phyloP scores from a whole-genome alignment of 495 filamentous ascomycete species.

The Hypoxylon crocopeplum region DNA sequence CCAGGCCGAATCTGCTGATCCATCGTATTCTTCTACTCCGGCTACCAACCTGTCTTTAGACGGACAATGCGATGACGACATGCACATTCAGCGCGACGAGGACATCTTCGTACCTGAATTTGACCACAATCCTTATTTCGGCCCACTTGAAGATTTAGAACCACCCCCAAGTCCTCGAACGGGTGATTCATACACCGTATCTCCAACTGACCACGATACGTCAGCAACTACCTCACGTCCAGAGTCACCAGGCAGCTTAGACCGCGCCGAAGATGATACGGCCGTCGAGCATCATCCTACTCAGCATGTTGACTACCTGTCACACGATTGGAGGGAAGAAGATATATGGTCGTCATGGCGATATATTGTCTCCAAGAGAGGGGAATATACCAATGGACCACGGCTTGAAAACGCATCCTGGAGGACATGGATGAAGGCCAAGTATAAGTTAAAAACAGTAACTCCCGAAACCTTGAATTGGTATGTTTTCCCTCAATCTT shows the following conservation, averaged over 20 bases:
- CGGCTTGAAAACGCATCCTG: conserved; percentile 96
- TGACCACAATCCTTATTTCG: conserved; percentile 57
- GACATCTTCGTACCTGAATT: conserved; percentile 67
- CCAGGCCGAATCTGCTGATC: conserved; percentile 47
- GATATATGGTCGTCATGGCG: conserved; percentile 99
- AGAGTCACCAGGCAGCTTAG: conserved; percentile 49
- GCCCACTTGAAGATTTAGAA: conserved; percentile 53
- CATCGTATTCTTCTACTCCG: conserved; percentile 62
- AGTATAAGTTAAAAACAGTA: conserved; percentile 82
- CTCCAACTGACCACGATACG: conserved; percentile 52
- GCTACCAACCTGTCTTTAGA: conserved; percentile 69
- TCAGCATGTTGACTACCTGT: conserved; percentile 94
- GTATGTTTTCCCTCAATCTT: conserved; percentile 54
- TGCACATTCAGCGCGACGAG: conserved; percentile 56
- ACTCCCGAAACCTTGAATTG: conserved; percentile 91
- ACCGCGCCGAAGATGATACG: conserved; percentile 80
- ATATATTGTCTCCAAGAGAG: conserved; percentile 80
- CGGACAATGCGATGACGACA: conserved; percentile 56
- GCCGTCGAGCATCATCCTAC: conserved; percentile 79
- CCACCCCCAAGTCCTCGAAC: conserved; percentile 53
- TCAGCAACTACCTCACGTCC: conserved; percentile 55
- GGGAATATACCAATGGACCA: conserved; percentile 78
- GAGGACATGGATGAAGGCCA: conserved; percentile 95
- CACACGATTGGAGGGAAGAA: conserved; percentile 94
- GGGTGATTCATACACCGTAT: conserved; percentile 53